Conservation (phyloP, 2,329 filamentous ascomycete genomes). For the Trichoderma lentiforme region DNA sequence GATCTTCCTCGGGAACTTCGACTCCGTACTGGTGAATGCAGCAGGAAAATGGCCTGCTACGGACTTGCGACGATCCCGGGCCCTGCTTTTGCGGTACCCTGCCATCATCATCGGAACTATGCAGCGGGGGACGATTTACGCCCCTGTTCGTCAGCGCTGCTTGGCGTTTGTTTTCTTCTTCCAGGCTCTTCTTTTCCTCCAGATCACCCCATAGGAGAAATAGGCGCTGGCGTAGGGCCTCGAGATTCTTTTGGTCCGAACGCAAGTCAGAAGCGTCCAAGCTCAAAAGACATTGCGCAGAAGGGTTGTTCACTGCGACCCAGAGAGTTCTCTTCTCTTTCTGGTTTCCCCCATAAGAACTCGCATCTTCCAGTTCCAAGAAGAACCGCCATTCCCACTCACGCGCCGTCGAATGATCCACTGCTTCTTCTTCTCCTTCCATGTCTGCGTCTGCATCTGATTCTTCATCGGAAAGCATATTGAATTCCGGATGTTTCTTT, state of each 20-base stretch:
- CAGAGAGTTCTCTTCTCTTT: slow-evolving; percentile 53
- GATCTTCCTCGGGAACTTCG: slow-evolving; percentile 39
- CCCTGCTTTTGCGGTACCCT: neutral
- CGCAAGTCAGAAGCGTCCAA: slow-evolving; percentile 56
- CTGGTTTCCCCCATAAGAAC: slow-evolving; percentile 29
- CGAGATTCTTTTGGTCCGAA: slow-evolving; percentile 46
- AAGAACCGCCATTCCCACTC: slow-evolving; percentile 83
- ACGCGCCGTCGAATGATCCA: neutral
- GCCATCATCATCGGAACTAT: slow-evolving; percentile 35
- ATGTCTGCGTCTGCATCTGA: slow-evolving; percentile 18
- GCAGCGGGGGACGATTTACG: slow-evolving; percentile 33
- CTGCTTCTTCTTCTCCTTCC: neutral
- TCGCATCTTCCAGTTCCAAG: slow-evolving; percentile 71
- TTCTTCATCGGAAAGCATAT: slow-evolving; percentile 46
- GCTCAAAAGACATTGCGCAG: slow-evolving; percentile 47
- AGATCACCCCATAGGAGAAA: slow-evolving; percentile 84
- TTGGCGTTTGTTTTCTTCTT: slow-evolving; percentile 27
- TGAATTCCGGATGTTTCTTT: slow-evolving; percentile 43
- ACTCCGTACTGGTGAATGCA: slow-evolving; percentile 71
- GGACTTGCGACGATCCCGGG: slow-evolving; percentile 27
- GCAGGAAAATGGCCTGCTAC: slow-evolving; percentile 63
- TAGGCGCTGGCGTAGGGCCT: slow-evolving; percentile 62
- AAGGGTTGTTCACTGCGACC: slow-evolving; percentile 62
- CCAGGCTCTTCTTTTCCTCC: slow-evolving; percentile 60
- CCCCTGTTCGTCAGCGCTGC: slow-evolving; percentile 22